Percentiles rank a stretch among this genome's conserved stretches.
Evolutionary conservation across 1,139 yeast genomes (phyloP).

Genomic region (Zhuliangozyma parablackwelliae): DNA sequence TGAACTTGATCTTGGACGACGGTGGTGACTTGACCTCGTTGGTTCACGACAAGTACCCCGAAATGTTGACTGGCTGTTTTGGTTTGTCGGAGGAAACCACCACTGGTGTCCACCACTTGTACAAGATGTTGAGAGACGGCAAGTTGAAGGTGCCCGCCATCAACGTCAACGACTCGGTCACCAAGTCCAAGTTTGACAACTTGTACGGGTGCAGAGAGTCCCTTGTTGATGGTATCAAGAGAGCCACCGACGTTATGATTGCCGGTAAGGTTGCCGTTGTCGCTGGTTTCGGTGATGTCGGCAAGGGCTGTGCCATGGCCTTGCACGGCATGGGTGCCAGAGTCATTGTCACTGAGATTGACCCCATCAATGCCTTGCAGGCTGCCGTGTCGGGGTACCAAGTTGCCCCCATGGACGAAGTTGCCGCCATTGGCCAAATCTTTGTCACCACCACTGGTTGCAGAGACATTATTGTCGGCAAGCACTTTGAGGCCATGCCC

Average conservation of each 20-base stretch:
- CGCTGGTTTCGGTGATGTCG: conserved; percentile 99
- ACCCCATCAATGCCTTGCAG: conserved; percentile 98
- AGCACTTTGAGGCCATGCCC: conserved; percentile 90
- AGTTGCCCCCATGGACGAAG: conserved; percentile 95
- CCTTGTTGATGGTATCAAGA: conserved; percentile 96
- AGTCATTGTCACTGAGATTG: conserved; percentile 95
- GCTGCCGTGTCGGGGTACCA: conserved; percentile 99
- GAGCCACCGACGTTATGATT: conserved; percentile 99
- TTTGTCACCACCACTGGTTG: conserved; percentile 99
- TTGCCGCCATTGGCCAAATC: conserved; percentile 90
- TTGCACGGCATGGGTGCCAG: conserved; percentile 99
- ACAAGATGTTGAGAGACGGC: conserved; percentile 91
- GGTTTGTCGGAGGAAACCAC: conserved; percentile 99
- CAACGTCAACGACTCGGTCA: conserved; percentile 98
- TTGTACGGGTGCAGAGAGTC: conserved; percentile 99
- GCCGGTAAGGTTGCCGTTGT: conserved; percentile 99
- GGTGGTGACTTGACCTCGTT: conserved; percentile 99
- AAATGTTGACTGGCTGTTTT: conserved; percentile 89
- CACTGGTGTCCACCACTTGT: conserved; percentile 99
- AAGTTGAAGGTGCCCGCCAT: conserved; percentile 97
- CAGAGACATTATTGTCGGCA: conserved; percentile 93
- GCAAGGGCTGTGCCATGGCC: conserved; percentile 99
- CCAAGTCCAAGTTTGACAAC: conserved; percentile 99
- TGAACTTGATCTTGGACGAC: conserved; percentile 96
- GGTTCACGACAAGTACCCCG: conserved; percentile 98